Evolutionary conservation across 805 yeast genomes (phyloP).

Genomic region (Priceomyces fermenticarens): DNA sequence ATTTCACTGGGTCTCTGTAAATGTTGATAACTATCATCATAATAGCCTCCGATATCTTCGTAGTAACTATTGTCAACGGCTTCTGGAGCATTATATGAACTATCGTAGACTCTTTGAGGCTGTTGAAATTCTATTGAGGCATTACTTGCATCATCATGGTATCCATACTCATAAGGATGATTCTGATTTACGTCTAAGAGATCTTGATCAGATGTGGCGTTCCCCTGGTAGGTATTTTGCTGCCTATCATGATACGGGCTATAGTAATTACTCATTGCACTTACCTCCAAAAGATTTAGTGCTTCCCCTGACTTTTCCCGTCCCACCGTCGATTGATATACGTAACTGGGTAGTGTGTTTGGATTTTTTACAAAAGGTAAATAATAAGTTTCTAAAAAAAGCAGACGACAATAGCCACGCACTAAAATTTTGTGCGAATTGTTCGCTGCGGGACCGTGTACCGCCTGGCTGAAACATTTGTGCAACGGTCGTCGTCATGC

Average conservation of each 20-base stretch:
- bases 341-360: neutral
- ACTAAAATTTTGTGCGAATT: too few relatives aligned
- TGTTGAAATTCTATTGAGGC: slow-evolving; percentile 26
- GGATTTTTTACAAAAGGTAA: neutral
- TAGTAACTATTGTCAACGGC: slow-evolving; percentile 13
- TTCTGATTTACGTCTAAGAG: slow-evolving; percentile 1
- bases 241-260: slow-evolving; percentile 7
- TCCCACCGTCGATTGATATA: too few relatives aligned
- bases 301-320: too few relatives aligned
- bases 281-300: neutral
- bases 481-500: too few relatives aligned
- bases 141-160: slow-evolving; percentile 8
- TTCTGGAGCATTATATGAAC: neutral
- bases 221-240: slow-evolving; percentile 1
- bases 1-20: slow-evolving; percentile 22
- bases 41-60: slow-evolving; percentile 20
- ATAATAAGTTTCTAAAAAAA: slow-evolving; percentile 3
- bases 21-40: slow-evolving; percentile 16
- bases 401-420: slow-evolving; percentile 1
- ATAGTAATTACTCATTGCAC: slow-evolving; percentile 5
- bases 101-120: slow-evolving; percentile 22
- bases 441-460: too few relatives aligned
- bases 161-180: slow-evolving; percentile 1
- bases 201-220: slow-evolving; percentile 5
- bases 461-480: too few relatives aligned